These are phyloP conservation scores for Pachyrhizus erosus DNA, from an alignment of 306 rosid genomes.

Conservation along the genomic window DNA sequence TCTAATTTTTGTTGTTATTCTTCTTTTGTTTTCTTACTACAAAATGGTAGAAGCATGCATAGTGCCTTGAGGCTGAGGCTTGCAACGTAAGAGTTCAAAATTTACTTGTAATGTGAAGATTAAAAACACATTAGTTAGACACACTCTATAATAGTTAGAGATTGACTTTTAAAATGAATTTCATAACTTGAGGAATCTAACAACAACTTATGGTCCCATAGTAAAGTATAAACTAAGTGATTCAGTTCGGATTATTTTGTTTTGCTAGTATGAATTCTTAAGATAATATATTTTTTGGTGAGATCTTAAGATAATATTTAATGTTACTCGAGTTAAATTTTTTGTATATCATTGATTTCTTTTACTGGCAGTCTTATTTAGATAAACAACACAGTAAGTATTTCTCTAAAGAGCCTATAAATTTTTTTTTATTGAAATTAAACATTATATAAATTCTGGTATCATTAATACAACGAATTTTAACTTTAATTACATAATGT, in stretches of 20 bases:
- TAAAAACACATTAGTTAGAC: background rate
- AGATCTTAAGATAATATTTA: background rate
- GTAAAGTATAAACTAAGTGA: background rate
- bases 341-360: background rate
- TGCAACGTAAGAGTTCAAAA: background rate
- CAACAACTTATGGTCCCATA: too few species aligned
- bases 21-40: too few species aligned
- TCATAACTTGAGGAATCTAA: too few species aligned
- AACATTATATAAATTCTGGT: too few species aligned
- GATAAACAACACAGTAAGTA: background rate
- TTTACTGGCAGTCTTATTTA: background rate
- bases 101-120: background rate
- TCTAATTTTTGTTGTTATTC: background rate
- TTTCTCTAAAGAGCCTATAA: background rate
- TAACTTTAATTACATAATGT: too few species aligned
- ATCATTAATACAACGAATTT: too few species aligned
- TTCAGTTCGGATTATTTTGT: background rate
- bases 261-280: background rate
- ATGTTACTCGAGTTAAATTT: background rate
- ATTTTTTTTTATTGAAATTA: too few species aligned
- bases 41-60: too few species aligned
- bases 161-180: too few species aligned
- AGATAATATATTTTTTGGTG: too few species aligned
- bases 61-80: too few species aligned
- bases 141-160: background rate